Base-by-base conservation (phyloP, 2,329 filamentous ascomycete species). In the Fusarium nurragi region DNA sequence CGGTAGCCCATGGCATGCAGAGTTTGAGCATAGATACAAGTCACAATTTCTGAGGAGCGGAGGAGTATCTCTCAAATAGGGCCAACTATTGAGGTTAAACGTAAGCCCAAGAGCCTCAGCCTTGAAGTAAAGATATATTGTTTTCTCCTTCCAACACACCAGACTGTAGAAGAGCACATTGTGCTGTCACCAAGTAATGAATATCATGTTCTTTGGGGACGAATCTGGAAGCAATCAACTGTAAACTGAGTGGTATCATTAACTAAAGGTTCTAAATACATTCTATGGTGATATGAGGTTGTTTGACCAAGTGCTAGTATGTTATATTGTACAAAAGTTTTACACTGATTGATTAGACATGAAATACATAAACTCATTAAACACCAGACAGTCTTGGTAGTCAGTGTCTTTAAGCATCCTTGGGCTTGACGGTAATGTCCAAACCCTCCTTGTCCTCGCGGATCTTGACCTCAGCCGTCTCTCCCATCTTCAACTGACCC, bases 401-500 rank as follows among this genome's bases (percentile, higher is more conserved):
- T 32, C 26, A 21, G 13, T n/a, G 44, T 16, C 23, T 43, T 55
- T 40, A 67, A 49, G 34, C 41, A 26, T 58, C 62, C 49, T 70
- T 69, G 10, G 72, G 51, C 23, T 70, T 56, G 41, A 68, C 60
- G 6, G 68, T 38, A 21, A 91, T 81, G 36, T 86, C 82, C 51
- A 93, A 75, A 0, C 85, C 85, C 38, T 82, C 79, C 30, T 82
- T 84, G 59, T 88, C 87, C 13, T 86, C 84, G 50, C 86, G 89
- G 56, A 97, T 82, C 45, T 79, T 81, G 13, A 97, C 90, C 57
- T 83, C 84, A 6, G 91, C 94, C 4, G 80, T 85, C 71, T 97
- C 89, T 1, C 93, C 93, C 56, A 82, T 86, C 77, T 88, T 90
- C 59, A 98, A 79, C 76, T 93, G 82, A 19, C 95, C 95, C 52